phyloP scores from a whole-genome alignment of 495 filamentous ascomycete genomes.

The Monascus purpureus region DNA sequence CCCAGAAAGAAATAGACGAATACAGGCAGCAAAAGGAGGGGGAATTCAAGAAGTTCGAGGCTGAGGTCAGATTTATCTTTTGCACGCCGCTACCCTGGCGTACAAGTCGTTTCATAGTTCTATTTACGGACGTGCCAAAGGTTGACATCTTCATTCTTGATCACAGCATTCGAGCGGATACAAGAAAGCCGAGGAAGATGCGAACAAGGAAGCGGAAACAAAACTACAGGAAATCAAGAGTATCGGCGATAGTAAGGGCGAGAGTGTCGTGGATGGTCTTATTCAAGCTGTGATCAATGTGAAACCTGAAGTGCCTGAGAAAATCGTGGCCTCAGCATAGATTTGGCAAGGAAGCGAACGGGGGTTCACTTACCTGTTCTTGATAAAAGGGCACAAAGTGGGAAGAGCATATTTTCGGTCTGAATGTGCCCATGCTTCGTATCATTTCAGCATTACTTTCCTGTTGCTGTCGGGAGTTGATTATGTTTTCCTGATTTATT shows the following conservation, averaged over 20 bases:
- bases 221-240: constrained; percentile 72
- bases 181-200: constrained; percentile 76
- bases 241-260: constrained; percentile 62
- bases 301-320: constrained; percentile 53
- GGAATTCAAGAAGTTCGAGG: constrained; percentile 90
- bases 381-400: no score
- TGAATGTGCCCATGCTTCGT: no score
- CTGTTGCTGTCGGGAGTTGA: no score
- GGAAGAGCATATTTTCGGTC: no score
- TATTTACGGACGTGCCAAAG: constrained; percentile 1
- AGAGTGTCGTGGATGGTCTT: constrained; percentile 67
- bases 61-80: constrained; percentile 52
- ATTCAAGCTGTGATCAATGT: constrained; percentile 66
- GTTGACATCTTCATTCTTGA: constrained; percentile 5
- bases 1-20: constrained; percentile 95
- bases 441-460: no score
- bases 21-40: constrained; percentile 83
- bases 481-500: no score
- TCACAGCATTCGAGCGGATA: constrained; percentile 71
- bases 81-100: no score
- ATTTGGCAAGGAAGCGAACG: constrained; percentile 8
- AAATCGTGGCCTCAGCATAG: constrained; percentile 30
- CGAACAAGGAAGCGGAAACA: constrained; percentile 63
- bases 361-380: no score
- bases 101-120: no score